Evolutionary conservation across 2,329 filamentous ascomycete species (phyloP), one percentile per base, ranked within the genome.

Genomic region (Colletotrichum sp.): DNA sequence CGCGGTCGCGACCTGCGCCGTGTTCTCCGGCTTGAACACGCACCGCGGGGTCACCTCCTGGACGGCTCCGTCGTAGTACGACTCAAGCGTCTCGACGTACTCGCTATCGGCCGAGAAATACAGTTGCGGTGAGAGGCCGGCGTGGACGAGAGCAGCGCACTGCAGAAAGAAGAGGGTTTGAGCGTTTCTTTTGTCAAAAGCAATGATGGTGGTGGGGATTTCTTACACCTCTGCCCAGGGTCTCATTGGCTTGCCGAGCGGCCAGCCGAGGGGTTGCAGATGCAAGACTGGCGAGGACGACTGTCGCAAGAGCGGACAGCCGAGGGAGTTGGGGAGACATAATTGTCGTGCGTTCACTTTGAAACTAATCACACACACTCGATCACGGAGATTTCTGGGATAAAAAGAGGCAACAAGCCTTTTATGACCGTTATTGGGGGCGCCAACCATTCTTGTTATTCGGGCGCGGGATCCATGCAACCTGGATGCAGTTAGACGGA

Each of bases 11-110:
- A 74, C 71, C 6, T 76, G 66, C 18, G 44, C 24, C 1, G 67
- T 66, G 4, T 62, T 71, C 24, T 68, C 68, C 6, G 75, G 75
- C 32, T 76, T 59, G 16, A 76, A 30, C 9, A 74, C 65, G 24
- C 75, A 76, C 10, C 67, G 68, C 9, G 75, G 71, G 16, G 18
- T 69, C 18, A 76, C 28, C 12, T 67, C 32, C 16, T 70, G 66
- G 26, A 70, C 48, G 32, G 64, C 63, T 4, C 62, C 66, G 32
- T 57, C 57, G 22, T 72, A 76, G 32, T 63, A 76, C 26, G 70
- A 55, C 9, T 59, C 44, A 2, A 76, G 60, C 8, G 75, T 68
- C 2, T 13, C n/a, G 15, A 22, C 32, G 57, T 76, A 76, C 32
- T 65, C 68, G 39, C 24, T 55, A 10, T 70, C 60, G 4, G 32